Conservation (phyloP, 805 yeast genomes). For the Alloascoidea hylecoeti region DNA sequence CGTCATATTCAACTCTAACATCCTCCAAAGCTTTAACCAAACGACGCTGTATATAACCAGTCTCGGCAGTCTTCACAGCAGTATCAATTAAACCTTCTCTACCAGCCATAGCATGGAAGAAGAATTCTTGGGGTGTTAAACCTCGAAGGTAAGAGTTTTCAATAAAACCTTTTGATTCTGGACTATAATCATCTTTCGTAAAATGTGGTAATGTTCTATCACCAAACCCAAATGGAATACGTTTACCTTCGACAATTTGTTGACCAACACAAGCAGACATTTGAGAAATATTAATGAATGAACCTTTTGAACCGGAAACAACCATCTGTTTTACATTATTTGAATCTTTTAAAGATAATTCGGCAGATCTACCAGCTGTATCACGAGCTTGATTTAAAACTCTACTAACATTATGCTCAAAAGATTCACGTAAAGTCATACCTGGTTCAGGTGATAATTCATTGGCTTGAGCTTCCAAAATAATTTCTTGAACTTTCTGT, state of each 20-base stretch:
- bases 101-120: constrained; percentile 99
- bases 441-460: constrained; percentile 92
- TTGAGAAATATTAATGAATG: constrained; percentile 95
- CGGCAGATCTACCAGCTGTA: constrained; percentile 97
- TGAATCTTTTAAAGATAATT: constrained; percentile 83
- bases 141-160: constrained; percentile 97
- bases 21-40: constrained; percentile 93
- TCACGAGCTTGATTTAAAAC: constrained; percentile 97
- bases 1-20: constrained; percentile 96
- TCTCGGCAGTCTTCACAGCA: constrained; percentile 98
- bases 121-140: constrained; percentile 95
- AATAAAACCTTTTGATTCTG: constrained; percentile 96
- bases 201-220: constrained; percentile 97
- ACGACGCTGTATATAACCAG: constrained; percentile 98
- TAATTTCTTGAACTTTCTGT: constrained; percentile 86
- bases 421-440: constrained; percentile 97
- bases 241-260: constrained; percentile 98
- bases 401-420: constrained; percentile 93
- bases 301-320: constrained; percentile 97
- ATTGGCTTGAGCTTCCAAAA: constrained; percentile 83
- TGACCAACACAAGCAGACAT: constrained; percentile 99
- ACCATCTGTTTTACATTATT: constrained; percentile 99
- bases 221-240: constrained; percentile 94
- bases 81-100: constrained; percentile 99
- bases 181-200: constrained; percentile 96